Base-by-base conservation (phyloP, 2,329 filamentous ascomycete genomes). In the Diplodia sapinea region DNA sequence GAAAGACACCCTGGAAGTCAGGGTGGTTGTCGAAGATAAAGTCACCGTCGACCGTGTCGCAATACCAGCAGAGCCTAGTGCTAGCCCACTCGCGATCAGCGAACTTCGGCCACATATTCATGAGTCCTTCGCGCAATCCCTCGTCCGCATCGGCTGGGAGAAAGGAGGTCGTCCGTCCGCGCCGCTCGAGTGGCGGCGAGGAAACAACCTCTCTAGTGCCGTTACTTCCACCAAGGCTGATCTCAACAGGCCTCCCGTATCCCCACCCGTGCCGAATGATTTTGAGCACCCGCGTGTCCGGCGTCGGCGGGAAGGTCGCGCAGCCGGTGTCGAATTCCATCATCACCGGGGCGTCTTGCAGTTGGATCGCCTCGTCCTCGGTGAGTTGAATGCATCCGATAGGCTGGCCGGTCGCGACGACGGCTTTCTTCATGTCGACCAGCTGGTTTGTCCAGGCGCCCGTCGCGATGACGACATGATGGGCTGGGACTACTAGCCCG, bases 61-160 rank as follows among this genome's bases (percentile, higher is more conserved):
- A 88, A 76, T 93, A 93, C 90, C 90, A 93, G 80, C 90, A 93
- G 65, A 92, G 79, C 29, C 89, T 82, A 1, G 87, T 89, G 65
- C 82, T 81, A 68, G 79, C 79, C 80, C 91, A 92, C 1, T 87
- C 85, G 31, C 90, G 82, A 29, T 84, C 81, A 61, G 82, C 83
- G 20, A 91, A 81, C 11, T 65, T 43, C 2, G 68, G 70, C 29
- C 70, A 63, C 8, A 69, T 40, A n/a, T 61, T 64, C 52, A 31
- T 43, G 15, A 71, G 43, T 12, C 68, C 70, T 20, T 43, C n/a
- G 13, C 67, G 65, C 13, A 71, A 43, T 23, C 64, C 54, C 15
- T 61, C 36, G 5, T 69, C 47, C n/a, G 66, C 70, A 49, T 71
- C 70, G 13, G 13, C 47, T 1, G 56, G 40, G 23, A 61, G 23